Percentiles rank a stretch among this genome's conserved stretches.
Conservation (phyloP, 2,329 filamentous ascomycete species). For the Xylariales sp. region DNA sequence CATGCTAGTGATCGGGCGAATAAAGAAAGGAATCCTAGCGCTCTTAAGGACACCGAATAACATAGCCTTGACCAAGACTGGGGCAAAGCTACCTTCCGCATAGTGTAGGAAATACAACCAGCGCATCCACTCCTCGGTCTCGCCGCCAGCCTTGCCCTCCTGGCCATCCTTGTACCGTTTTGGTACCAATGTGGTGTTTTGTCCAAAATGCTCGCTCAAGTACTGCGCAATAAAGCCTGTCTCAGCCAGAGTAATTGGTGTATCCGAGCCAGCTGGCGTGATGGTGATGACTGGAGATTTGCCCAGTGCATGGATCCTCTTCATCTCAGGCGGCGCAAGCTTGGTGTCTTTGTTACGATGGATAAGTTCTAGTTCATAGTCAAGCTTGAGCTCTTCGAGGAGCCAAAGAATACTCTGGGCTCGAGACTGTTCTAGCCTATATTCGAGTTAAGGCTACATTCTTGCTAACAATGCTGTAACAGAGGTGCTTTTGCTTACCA, state of each 20-base stretch:
- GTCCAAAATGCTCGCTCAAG: slow-evolving; percentile 60
- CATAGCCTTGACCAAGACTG: slow-evolving; percentile 18
- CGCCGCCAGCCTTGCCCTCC: slow-evolving; percentile 52
- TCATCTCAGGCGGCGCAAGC: slow-evolving; percentile 72
- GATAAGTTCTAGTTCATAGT: slow-evolving; percentile 77
- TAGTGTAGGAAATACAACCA: slow-evolving; percentile 76
- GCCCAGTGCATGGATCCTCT: slow-evolving; percentile 76
- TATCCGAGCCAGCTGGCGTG: slow-evolving; percentile 29
- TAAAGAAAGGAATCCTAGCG: slow-evolving; percentile 43
- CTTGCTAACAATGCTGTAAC: too few species aligned
- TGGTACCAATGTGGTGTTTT: slow-evolving; percentile 44
- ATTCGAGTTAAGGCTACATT: neutral
- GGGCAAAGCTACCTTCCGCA: slow-evolving; percentile 71
- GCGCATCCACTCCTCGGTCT: slow-evolving; percentile 57
- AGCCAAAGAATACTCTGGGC: slow-evolving; percentile 83
- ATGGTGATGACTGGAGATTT: slow-evolving; percentile 80
- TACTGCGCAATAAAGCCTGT: slow-evolving; percentile 80
- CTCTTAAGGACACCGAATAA: slow-evolving; percentile 33
- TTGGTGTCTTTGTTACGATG: slow-evolving; percentile 59
- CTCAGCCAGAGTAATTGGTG: slow-evolving; percentile 68
- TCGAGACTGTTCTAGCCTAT: slow-evolving; percentile 80
- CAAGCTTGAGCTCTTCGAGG: slow-evolving; percentile 73
- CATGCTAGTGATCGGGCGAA: slow-evolving; percentile 45
- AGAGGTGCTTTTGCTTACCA: slow-evolving; percentile 40
- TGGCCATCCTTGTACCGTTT: slow-evolving; percentile 52